Percentiles rank a stretch among this genome's conserved stretches.
phyloP scores from a whole-genome alignment of 1,284 basidiomycete species.

The Kalmanozyma brasiliensis region DNA sequence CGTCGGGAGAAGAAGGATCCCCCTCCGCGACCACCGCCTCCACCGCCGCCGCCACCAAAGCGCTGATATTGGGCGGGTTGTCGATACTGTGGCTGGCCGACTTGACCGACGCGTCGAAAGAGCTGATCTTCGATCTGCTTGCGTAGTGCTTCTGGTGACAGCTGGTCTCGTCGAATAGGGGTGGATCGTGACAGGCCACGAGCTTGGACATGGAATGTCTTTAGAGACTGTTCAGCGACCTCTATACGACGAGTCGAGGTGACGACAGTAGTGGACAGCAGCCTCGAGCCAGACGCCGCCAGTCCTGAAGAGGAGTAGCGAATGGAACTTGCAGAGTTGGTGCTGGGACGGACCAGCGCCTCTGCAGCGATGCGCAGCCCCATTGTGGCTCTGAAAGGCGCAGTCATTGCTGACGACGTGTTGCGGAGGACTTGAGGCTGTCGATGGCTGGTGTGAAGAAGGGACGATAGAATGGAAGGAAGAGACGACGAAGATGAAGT shows the following conservation, averaged over 20 bases:
- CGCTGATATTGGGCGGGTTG: conserved; percentile 30
- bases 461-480: no score
- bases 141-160: conserved; percentile 21
- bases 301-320: neutral
- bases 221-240: conserved; percentile 4
- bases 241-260: neutral
- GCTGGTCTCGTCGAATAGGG: conserved; percentile 15
- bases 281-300: neutral
- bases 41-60: conserved; percentile 24
- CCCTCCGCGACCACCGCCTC: conserved; percentile 8
- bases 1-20: conserved; percentile 22
- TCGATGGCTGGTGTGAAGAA: neutral
- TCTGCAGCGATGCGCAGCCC: conserved; percentile 6
- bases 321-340: neutral
- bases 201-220: conserved; percentile 1
- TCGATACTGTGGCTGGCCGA: conserved; percentile 6
- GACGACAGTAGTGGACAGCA: neutral
- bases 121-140: conserved; percentile 41
- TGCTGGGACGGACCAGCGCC: neutral
- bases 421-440: neutral
- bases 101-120: conserved; percentile 30
- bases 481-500: no score
- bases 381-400: neutral
- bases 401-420: conserved; percentile 6
- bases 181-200: conserved; percentile 6